These are phyloP conservation scores for Phialemoniopsis sp. DNA, from an alignment of 2,329 filamentous ascomycete genomes.

Conservation along the genomic window DNA sequence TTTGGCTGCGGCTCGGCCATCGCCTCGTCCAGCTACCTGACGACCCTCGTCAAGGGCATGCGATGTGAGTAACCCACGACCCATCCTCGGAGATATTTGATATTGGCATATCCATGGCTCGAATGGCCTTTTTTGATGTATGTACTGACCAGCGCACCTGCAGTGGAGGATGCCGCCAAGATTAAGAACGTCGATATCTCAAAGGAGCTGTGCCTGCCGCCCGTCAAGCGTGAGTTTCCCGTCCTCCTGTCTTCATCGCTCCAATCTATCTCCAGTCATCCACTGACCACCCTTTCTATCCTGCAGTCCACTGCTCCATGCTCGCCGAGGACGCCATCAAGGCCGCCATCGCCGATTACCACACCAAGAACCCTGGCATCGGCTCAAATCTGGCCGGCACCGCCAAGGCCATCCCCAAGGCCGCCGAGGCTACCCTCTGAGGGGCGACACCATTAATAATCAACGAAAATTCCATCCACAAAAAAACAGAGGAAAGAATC, in stretches of 20 bases:
- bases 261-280: constrained; percentile 75
- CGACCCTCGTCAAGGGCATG: constrained; percentile 93
- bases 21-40: constrained; percentile 90
- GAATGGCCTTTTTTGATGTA: constrained; percentile 8
- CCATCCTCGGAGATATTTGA: neutral
- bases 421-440: neutral
- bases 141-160: neutral
- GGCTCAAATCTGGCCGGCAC: constrained; percentile 75
- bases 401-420: constrained; percentile 12
- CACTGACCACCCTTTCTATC: constrained; percentile 73
- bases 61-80: constrained; percentile 33
- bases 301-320: constrained; percentile 88
- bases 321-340: constrained; percentile 91
- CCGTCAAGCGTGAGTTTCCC: constrained; percentile 72
- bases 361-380: constrained; percentile 81
- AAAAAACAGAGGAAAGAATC: no score
- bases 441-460: no score
- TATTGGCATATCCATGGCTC: no score
- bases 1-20: constrained; percentile 95
- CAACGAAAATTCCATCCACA: no score
- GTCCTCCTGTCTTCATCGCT: constrained; percentile 53
- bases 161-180: constrained; percentile 83
- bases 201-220: constrained; percentile 86
- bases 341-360: constrained; percentile 85
- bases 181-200: constrained; percentile 98